These are phyloP conservation scores for Candida dubliniensis DNA, from an alignment of 1,139 yeast species.

Conservation along the genomic window DNA sequence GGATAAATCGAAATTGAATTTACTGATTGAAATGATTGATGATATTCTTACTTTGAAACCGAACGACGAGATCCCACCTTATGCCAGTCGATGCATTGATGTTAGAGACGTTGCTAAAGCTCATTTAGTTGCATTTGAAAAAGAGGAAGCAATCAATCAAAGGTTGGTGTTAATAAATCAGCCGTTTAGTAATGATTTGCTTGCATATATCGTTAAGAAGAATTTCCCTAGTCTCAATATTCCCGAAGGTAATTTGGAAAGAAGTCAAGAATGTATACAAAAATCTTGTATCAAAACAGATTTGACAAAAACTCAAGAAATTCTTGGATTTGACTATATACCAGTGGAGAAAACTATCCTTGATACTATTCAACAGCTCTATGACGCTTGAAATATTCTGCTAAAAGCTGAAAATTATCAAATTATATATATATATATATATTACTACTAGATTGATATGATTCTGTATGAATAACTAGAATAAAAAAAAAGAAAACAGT, in stretches of 20 bases:
- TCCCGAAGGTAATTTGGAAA: conserved; percentile 12
- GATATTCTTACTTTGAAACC: conserved; percentile 18
- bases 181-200: conserved; percentile 18
- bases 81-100: conserved; percentile 30
- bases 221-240: conserved; percentile 15
- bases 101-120: conserved; percentile 43
- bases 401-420: too few species aligned
- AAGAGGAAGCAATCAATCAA: conserved; percentile 20
- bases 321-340: conserved; percentile 38
- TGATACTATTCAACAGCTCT: conserved; percentile 46
- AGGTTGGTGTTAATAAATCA: conserved; percentile 33
- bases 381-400: conserved; percentile 22
- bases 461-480: too few species aligned
- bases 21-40: conserved; percentile 18
- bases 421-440: too few species aligned
- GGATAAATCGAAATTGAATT: conserved; percentile 14
- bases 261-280: conserved; percentile 3
- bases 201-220: conserved; percentile 26
- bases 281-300: conserved; percentile 17
- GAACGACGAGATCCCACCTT: conserved; percentile 15
- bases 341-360: conserved; percentile 35
- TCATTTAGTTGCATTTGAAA: conserved; percentile 35
- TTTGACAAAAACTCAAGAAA: conserved; percentile 27
- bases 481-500: too few species aligned
- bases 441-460: too few species aligned